Evolutionary conservation across 441 rosid species (phyloP), one percentile per base, ranked within the genome.

Genomic region (Theobroma grandiflorum): DNA sequence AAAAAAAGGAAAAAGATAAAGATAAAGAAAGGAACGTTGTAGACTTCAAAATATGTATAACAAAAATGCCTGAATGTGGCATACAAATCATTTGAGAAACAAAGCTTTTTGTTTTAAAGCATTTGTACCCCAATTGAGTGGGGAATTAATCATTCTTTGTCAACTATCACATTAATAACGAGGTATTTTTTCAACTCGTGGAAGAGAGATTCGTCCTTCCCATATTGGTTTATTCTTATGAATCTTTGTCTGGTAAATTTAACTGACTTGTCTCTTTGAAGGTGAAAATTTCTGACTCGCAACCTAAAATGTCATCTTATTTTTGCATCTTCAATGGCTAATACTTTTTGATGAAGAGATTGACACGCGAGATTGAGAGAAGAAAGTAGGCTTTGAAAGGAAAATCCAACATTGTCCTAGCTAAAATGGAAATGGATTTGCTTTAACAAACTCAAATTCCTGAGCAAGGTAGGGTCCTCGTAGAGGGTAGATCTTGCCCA

Each of bases 81-180:
- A 81, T 78, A 74, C 73, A 79, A 52, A 58, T 65, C 22, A 58
- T 69, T 72, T 58, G 53, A 64, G 72, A 77, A 74, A 77, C 58
- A 6, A 38, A n/a, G 47, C 11, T 45, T 38, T 74, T 31, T 58
- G 65, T 68, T 57, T 43, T 10, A 72, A 76, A 73, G 66, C 57
- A 78, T 35, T 79, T 74, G 76, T 68, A 76, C 78, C 84, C 86
- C 84, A 43, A 74, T 82, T 63, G 40, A 80, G 18, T 57, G 65
- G 87, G 62, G 4, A 11, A 72, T 37, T 53, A 61, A 65, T 83
- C 88, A 88, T 86, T 88, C 91, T 83, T 88, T 84, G 62, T 81
- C 76, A 77, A 82, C 74, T 49, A 20, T 68, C 62, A 52, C 78
- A 72, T 74, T 47, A 75, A 59, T 72, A 73, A n/a, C 31, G 73